These are phyloP conservation scores for Kluyveromyces aestuarii DNA, from an alignment of 805 yeast species.

Conservation along the genomic window DNA sequence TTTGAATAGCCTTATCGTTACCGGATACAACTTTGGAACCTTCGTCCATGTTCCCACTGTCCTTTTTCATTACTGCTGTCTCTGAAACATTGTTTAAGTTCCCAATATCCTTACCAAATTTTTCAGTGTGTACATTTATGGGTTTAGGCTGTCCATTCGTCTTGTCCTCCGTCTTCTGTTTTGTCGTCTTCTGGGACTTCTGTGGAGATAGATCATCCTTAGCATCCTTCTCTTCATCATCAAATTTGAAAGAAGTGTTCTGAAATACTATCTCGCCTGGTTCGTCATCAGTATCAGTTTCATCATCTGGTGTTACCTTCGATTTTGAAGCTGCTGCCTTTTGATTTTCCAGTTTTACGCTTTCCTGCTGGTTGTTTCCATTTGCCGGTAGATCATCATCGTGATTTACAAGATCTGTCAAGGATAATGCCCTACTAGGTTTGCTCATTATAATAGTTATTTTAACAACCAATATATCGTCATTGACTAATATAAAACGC, in stretches of 20 bases:
- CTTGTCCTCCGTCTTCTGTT: neutral
- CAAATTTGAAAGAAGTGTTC: constrained; percentile 14
- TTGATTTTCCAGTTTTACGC: neutral
- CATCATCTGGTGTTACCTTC: constrained; percentile 13
- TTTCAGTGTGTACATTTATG: too few species aligned
- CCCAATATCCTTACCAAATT: too few species aligned
- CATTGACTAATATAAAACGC: neutral
- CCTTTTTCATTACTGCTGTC: neutral
- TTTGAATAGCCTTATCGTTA: neutral
- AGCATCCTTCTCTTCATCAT: constrained; percentile 21
- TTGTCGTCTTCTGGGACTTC: neutral
- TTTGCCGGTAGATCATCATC: constrained; percentile 12
- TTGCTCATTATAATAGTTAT: constrained; percentile 1
- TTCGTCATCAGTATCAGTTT: constrained; percentile 29
- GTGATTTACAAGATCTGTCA: constrained; percentile 30
- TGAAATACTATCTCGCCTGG: constrained; percentile 19
- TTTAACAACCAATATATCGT: neutral
- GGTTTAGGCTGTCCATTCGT: neutral
- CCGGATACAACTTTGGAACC: neutral
- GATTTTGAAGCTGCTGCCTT: neutral
- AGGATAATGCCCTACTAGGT: constrained; percentile 23
- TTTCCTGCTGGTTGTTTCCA: neutral
- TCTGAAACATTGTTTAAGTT: neutral
- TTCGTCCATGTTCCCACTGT: neutral
- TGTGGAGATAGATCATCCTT: neutral